phyloP scores from a whole-genome alignment of 2,329 filamentous ascomycete genomes.

The Penicillium sp. region DNA sequence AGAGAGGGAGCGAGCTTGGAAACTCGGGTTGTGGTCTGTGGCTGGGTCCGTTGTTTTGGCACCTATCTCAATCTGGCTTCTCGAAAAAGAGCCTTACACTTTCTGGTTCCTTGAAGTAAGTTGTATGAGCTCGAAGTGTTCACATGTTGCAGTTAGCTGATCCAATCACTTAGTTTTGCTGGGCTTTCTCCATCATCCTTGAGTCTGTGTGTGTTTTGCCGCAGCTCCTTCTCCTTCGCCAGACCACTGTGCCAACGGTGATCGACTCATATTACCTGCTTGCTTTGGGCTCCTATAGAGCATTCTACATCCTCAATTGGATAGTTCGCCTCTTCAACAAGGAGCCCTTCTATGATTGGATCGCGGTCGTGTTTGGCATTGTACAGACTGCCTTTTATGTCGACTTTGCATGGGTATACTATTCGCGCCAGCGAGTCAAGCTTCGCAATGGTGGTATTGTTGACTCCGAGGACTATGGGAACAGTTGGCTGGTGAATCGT shows the following conservation, averaged over 20 bases:
- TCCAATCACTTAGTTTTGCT: slow-evolving; percentile 61
- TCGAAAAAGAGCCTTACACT: slow-evolving; percentile 53
- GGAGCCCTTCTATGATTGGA: slow-evolving; percentile 61
- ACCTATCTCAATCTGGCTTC: slow-evolving; percentile 70
- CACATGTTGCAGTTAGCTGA: background rate
- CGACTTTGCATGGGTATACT: slow-evolving; percentile 98
- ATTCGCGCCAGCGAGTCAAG: slow-evolving; percentile 88
- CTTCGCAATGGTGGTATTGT: slow-evolving; percentile 83
- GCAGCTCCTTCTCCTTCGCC: slow-evolving; percentile 84
- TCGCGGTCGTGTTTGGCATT: slow-evolving; percentile 80
- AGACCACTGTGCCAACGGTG: slow-evolving; percentile 93
- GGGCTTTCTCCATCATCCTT: slow-evolving; percentile 86
- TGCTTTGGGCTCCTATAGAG: slow-evolving; percentile 81
- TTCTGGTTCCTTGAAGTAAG: slow-evolving; percentile 43
- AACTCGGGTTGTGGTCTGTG: slow-evolving; percentile 70
- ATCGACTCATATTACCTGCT: slow-evolving; percentile 96
- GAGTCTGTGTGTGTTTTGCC: slow-evolving; percentile 89
- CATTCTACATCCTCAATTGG: slow-evolving; percentile 90
- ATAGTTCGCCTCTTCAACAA: slow-evolving; percentile 65
- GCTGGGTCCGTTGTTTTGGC: slow-evolving; percentile 64
- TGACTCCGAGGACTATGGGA: slow-evolving; percentile 81
- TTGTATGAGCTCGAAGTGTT: background rate
- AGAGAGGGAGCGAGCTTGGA: slow-evolving; percentile 91
- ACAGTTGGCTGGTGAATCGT: slow-evolving; percentile 77
- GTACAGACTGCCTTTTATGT: slow-evolving; percentile 86